Evolutionary conservation across 257 asterid species (phyloP), one percentile per base, ranked within the genome.

Genomic region (Salvia miltiorrhiza): DNA sequence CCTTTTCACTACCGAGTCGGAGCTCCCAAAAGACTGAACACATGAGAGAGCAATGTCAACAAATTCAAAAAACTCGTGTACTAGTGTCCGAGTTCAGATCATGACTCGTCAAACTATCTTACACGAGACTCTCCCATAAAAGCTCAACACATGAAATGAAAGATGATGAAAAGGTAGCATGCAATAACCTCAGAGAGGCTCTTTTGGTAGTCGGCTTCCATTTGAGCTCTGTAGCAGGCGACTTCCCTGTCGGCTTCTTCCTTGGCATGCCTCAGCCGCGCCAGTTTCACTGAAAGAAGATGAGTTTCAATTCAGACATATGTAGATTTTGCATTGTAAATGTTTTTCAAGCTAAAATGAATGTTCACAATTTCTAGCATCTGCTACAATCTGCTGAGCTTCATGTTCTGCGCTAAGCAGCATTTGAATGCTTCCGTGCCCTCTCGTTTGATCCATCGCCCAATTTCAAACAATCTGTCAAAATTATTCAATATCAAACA

Each of bases 401-500:
- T 93, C 98, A 26, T 88, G 88, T 69, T 93, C 97, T 1, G 97
- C 97, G 17, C 85, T 78, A 2, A 90, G 86, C 21, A 93, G 84
- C 98, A 93, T 90, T 71, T 93, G 98, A 62, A 93, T 93, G 65
- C 98, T 94, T 52, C 95, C 95, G 79, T 88, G 97, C 43, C 93
- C 95, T 78, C 88, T 87, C 80, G 75, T 71, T 56, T 85, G 63
- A 76, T 90, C 98, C 98, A 93, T 92, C 20, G 24, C 24, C 9
- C 54, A 1, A 7, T 58, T 35, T 26, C 2, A 0, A 33, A 32
- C 7, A 4, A 47, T 53, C 35, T 53, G 33, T 10, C 26, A 8
- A 23, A 21, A 11, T 12, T 23, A 23, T 24, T 23, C 59, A 53
- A n/a, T n/a, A n/a, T n/a, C n/a, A n/a, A n/a, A n/a, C n/a, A n/a